phyloP scores from a whole-genome alignment of 2,329 filamentous ascomycete genomes.

The Cytospora piceae region DNA sequence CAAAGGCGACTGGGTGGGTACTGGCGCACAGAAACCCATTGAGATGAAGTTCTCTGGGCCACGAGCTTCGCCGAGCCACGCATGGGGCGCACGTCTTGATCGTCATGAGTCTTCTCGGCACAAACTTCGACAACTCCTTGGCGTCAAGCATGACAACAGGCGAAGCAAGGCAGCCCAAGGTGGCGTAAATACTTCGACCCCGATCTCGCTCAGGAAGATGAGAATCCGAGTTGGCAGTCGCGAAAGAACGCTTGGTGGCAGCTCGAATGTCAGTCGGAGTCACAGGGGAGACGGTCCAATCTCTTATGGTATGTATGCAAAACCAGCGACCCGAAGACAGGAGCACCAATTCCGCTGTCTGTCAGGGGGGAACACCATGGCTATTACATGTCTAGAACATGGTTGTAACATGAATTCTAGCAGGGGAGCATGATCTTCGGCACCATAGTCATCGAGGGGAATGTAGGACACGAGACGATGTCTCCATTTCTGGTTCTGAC shows the following conservation, averaged over 20 bases:
- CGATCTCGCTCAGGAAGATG: slow-evolving; percentile 31
- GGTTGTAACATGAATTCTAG: neutral
- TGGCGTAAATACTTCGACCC: slow-evolving; percentile 1
- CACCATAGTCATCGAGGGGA: neutral
- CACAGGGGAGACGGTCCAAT: neutral
- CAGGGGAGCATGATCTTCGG: neutral
- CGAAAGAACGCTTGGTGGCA: slow-evolving; percentile 36
- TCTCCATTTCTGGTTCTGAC: neutral
- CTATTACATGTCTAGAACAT: too few species aligned
- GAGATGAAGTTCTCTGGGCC: slow-evolving; percentile 36
- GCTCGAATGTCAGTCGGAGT: slow-evolving; percentile 27
- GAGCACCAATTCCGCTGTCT: neutral
- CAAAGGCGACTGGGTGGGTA: slow-evolving; percentile 42
- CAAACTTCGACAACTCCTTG: slow-evolving; percentile 24
- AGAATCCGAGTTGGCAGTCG: slow-evolving; percentile 43
- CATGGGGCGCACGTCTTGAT: slow-evolving; percentile 35
- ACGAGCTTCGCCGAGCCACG: slow-evolving; percentile 31
- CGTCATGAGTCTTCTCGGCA: slow-evolving; percentile 24
- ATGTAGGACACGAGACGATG: neutral
- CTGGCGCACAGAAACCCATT: slow-evolving; percentile 40
- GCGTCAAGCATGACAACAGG: slow-evolving; percentile 5
- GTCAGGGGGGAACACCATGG: neutral
- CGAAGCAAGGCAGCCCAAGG: slow-evolving; percentile 6
- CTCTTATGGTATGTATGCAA: slow-evolving; percentile 10
- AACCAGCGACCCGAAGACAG: neutral